Conservation (phyloP, 495 filamentous ascomycete genomes). For the Aspergillus sclerotioniger region DNA sequence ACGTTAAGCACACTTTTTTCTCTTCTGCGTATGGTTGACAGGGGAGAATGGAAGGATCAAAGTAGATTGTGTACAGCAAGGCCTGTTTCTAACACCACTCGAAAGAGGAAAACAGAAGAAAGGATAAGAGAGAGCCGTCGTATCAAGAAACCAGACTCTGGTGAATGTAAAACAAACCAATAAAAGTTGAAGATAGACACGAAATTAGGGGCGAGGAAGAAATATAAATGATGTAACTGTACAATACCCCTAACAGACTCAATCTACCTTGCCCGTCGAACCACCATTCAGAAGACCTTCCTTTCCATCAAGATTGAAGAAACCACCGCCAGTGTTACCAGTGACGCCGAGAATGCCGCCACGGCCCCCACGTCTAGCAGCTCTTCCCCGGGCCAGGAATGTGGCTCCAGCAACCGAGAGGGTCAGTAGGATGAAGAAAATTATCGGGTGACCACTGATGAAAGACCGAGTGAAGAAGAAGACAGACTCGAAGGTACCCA, state of each 20-base stretch:
- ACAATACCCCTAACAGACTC: constrained; percentile 35
- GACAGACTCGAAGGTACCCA: constrained; percentile 69
- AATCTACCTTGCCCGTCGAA: constrained; percentile 78
- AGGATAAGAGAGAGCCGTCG: background rate
- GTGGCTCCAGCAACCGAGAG: constrained; percentile 38
- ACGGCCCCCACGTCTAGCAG: constrained; percentile 33
- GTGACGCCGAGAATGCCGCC: constrained; percentile 55
- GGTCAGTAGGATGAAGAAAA: constrained; percentile 61
- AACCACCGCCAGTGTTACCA: constrained; percentile 57
- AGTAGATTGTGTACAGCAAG: background rate
- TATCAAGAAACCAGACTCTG: constrained; percentile 15
- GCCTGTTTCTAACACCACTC: constrained; percentile 1
- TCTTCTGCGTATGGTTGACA: background rate
- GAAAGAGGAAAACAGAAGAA: constrained; percentile 3
- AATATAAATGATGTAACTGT: constrained; percentile 38
- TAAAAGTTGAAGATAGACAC: constrained; percentile 15
- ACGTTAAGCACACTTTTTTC: background rate
- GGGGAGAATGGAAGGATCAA: background rate
- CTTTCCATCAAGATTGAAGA: constrained; percentile 77
- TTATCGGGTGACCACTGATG: constrained; percentile 68
- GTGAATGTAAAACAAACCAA: constrained; percentile 8
- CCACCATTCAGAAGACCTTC: constrained; percentile 62
- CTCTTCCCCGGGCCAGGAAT: constrained; percentile 34
- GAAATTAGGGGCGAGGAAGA: constrained; percentile 29
- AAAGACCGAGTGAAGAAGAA: constrained; percentile 73